Base-by-base conservation (phyloP, 2,329 filamentous ascomycete genomes). In the Exophiala calicioides region DNA sequence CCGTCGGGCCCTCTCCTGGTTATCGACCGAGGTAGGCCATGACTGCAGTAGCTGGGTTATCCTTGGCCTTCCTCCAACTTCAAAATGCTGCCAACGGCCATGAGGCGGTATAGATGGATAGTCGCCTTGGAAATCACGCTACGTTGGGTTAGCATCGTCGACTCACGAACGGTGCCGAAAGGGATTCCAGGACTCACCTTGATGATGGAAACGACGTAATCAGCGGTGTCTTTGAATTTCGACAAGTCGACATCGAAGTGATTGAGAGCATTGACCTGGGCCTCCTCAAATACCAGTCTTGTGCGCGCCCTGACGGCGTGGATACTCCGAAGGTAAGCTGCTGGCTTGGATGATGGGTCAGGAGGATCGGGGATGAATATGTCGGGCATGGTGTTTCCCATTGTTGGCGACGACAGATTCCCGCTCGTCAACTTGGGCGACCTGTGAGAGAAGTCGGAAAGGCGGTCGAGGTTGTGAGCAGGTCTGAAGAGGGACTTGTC, bases 201-300 rank as follows among this genome's bases (percentile, higher is more conserved):
- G 74, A 96, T 95, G 55, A 96, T 91, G 30, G 86, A 84, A n/a
- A 91, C 84, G 7, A 95, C 86, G 65, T 95, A 95, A 33, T 79
- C 79, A 10, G 90, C 88, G 1, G 91, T 91, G 56, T 91, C 86
- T 34, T 77, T 70, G 65, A 95, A 91, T 68, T 91, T 94, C 69
- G 69, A 70, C 77, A 90, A 82, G 67, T 96, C 90, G 36, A 95
- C 89, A 56, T 88, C 85, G 61, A 96, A 96, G 66, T 96, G 90
- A 58, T 80, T 81, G 52, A 95, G 77, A 58, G 86, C 77, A 62
- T 95, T 88, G 56, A 76, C 77, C 61, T 86, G 76, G 7, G 90
- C 88, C 72, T 86, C 90, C 54, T 87, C 80, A 51, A 88, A 77
- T 41, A 95, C 76, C 56, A 91, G 72, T 60, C 73, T 80, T 63